phyloP scores from a whole-genome alignment of 331 rosid species.

The Acacia pycnantha region DNA sequence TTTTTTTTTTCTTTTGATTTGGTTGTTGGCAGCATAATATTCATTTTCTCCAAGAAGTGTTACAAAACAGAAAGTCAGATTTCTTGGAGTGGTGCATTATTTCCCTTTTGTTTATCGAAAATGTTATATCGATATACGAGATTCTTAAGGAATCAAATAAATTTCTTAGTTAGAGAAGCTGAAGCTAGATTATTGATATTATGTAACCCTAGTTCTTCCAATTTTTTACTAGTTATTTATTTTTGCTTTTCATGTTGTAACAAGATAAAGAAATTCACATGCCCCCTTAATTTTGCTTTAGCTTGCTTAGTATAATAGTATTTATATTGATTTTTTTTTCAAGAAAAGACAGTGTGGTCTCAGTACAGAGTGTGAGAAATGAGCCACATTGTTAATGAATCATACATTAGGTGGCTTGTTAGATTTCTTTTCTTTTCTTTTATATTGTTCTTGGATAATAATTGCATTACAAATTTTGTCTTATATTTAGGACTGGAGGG shows the following conservation, averaged over 20 bases:
- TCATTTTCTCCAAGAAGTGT: conserved; percentile 95
- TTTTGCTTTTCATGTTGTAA: conserved; percentile 11
- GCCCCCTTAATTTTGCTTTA: not conserved
- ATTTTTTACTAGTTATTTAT: conserved; percentile 28
- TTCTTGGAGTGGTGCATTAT: conserved; percentile 98
- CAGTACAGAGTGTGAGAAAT: too few species aligned
- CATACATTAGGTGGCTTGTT: not conserved
- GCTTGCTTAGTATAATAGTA: not conserved
- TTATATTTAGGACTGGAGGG: too few species aligned
- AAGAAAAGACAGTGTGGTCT: too few species aligned
- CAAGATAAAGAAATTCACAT: conserved; percentile 18
- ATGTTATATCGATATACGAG: conserved; percentile 75
- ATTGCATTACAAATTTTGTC: too few species aligned
- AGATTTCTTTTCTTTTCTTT: too few species aligned
- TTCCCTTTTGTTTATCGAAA: conserved; percentile 79
- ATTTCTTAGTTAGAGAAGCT: conserved; percentile 34
- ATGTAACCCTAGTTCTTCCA: conserved; percentile 25
- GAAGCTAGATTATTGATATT: conserved; percentile 29
- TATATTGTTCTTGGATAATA: too few species aligned
- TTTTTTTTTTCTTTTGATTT: not conserved
- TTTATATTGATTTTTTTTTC: too few species aligned
- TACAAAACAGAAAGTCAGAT: conserved; percentile 96
- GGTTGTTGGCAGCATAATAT: conserved; percentile 82
- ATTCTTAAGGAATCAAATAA: conserved; percentile 61
- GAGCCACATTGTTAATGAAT: too few species aligned